Percentiles rank a stretch among this genome's conserved stretches.
phyloP scores from a whole-genome alignment of 164 flowering plant species.

The Chimonanthus praecox region DNA sequence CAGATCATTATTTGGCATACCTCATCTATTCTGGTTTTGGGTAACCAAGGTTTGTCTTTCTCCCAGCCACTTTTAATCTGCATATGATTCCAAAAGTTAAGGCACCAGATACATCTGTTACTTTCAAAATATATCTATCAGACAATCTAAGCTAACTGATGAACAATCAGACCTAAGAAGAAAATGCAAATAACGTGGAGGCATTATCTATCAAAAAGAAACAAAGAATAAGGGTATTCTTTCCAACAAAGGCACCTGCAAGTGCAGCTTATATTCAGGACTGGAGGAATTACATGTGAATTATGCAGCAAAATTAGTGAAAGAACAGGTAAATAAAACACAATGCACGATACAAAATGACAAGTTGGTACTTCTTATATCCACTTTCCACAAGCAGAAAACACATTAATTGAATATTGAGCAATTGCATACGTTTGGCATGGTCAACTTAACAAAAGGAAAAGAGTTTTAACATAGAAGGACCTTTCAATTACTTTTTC shows the following conservation, averaged over 20 bases:
- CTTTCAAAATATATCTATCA: conserved; percentile 3
- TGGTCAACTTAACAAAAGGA: background rate
- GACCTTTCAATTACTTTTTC: background rate
- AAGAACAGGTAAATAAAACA: background rate
- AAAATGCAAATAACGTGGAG: background rate
- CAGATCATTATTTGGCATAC: conserved; percentile 22
- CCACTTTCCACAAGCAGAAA: background rate
- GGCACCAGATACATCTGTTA: background rate
- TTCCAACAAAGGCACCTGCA: no score
- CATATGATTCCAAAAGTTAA: conserved; percentile 5
- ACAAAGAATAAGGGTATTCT: background rate
- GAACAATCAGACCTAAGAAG: background rate
- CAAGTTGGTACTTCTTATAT: background rate
- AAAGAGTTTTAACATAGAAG: background rate
- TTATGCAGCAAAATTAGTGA: no score
- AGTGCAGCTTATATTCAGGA: no score
- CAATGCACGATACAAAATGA: background rate
- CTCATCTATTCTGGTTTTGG: conserved; percentile 75
- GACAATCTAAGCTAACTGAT: background rate
- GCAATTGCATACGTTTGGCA: background rate
- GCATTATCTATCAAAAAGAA: background rate
- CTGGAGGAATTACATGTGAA: no score
- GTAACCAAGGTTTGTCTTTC: conserved; percentile 80
- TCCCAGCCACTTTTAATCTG: conserved; percentile 83
- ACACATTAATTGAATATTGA: background rate